A percentile compares a stretch with the other conserved stretches of the same genome.
These are phyloP conservation scores for Quercus tomentella DNA, from an alignment of 331 rosid species.

Conservation along the genomic window DNA sequence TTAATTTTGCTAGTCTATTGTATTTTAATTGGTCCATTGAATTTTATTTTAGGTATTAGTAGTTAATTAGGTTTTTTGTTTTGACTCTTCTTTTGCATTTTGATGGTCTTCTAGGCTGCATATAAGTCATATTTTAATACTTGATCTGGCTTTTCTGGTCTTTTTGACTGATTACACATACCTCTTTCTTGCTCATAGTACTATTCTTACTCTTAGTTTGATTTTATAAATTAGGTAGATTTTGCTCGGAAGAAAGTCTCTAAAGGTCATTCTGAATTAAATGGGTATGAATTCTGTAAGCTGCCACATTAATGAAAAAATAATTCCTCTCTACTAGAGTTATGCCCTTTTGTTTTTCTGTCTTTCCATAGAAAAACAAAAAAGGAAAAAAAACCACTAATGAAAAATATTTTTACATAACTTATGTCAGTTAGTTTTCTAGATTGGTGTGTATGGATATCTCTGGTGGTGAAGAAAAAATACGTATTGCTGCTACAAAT, in stretches of 20 bases:
- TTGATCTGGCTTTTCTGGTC: not conserved
- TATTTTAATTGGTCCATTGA: no score
- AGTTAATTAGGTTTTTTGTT: not conserved
- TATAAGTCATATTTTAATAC: not conserved
- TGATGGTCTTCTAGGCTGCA: not conserved
- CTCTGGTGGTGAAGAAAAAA: slow-evolving; percentile 26
- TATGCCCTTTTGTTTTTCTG: not conserved
- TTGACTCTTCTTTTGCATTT: not conserved
- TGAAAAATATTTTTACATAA: not conserved
- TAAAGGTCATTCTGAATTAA: slow-evolving; percentile 26
- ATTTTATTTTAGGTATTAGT: no score
- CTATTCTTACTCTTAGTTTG: not conserved
- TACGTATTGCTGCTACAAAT: slow-evolving; percentile 24
- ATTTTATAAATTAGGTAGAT: slow-evolving; percentile 20
- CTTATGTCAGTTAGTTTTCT: not conserved
- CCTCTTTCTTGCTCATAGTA: not conserved
- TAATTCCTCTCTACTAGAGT: not conserved
- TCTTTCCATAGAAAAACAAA: not conserved
- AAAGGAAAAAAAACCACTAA: not conserved
- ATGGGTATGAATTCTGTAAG: slow-evolving; percentile 27
- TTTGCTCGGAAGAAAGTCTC: slow-evolving; percentile 20
- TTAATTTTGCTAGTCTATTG: no score
- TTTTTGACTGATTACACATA: not conserved
- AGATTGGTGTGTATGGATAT: slow-evolving; percentile 38
- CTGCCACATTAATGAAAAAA: not conserved